A percentile compares a stretch with the other conserved stretches of the same genome.
These are phyloP conservation scores for Cutaneotrichosporon mucoides DNA, from an alignment of 1,284 basidiomycete species.

Conservation along the genomic window DNA sequence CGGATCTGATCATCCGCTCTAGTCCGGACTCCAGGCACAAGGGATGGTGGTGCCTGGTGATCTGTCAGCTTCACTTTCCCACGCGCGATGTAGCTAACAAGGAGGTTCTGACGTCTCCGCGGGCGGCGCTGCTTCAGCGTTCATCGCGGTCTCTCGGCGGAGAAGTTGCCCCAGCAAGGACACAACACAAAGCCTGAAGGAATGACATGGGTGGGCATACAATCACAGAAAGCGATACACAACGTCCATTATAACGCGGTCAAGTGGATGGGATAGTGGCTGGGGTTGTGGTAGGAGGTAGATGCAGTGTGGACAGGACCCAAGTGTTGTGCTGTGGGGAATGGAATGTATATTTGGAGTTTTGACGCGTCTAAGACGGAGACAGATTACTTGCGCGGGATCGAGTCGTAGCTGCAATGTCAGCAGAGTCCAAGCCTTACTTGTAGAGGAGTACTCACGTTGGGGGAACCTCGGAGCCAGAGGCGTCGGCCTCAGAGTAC, in stretches of 20 bases:
- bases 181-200: neutral
- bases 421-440: neutral
- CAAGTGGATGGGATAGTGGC: neutral
- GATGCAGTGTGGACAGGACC: neutral
- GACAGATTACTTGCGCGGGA: neutral
- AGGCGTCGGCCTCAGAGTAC: constrained; percentile 13
- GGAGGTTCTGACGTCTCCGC: too few species aligned
- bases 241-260: neutral
- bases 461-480: constrained; percentile 34
- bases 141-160: neutral
- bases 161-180: neutral
- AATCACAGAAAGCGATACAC: constrained; percentile 2
- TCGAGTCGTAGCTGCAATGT: constrained; percentile 8
- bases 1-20: too few species aligned
- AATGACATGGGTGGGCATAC: constrained; percentile 5
- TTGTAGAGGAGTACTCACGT: constrained; percentile 24
- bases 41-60: too few species aligned
- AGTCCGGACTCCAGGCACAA: too few species aligned
- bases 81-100: too few species aligned
- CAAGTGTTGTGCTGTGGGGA: neutral
- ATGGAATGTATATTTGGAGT: neutral
- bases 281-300: neutral
- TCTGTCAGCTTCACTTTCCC: too few species aligned
- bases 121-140: too few species aligned
- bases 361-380: neutral